A percentile compares a stretch with the other conserved stretches of the same genome.
phyloP scores from a whole-genome alignment of 495 filamentous ascomycete species.

The Neurospora tetraspora region DNA sequence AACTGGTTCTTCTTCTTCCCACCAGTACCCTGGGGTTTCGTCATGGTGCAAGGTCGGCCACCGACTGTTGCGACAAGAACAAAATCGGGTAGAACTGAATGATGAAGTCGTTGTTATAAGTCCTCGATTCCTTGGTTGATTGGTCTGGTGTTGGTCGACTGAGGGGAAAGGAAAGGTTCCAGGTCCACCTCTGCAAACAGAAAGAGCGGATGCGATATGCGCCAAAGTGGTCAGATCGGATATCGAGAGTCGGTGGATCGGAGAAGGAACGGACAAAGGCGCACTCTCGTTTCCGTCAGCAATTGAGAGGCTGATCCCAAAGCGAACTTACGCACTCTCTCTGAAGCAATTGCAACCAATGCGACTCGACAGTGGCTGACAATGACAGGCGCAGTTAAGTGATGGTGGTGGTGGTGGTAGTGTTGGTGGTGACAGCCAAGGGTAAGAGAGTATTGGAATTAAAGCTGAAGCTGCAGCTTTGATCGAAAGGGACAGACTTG shows the following conservation, averaged over 20 bases:
- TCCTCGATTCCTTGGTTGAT: not conserved
- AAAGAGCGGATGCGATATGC: not conserved
- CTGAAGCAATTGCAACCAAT: not conserved
- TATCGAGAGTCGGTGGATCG: not conserved
- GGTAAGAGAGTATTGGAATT: not conserved
- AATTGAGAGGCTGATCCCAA: no score
- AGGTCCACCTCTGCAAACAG: not conserved
- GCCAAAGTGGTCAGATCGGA: not conserved
- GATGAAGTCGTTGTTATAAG: not conserved
- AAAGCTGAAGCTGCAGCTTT: not conserved
- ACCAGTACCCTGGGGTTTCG: constrained; percentile 4
- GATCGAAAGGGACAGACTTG: not conserved
- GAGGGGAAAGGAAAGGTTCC: not conserved
- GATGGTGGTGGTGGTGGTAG: not conserved
- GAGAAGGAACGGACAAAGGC: not conserved
- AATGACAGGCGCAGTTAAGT: not conserved
- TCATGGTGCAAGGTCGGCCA: constrained; percentile 5
- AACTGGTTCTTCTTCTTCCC: constrained; percentile 53
- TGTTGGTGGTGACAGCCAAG: not conserved
- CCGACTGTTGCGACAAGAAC: not conserved
- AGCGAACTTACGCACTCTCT: no score
- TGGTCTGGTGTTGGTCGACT: not conserved
- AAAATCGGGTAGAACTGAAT: not conserved
- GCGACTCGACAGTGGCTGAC: not conserved
- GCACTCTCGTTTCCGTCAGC: no score